Evolutionary conservation across 1,284 basidiomycete genomes (phyloP).

Genomic region (Moesziomyces parantarcticus): DNA sequence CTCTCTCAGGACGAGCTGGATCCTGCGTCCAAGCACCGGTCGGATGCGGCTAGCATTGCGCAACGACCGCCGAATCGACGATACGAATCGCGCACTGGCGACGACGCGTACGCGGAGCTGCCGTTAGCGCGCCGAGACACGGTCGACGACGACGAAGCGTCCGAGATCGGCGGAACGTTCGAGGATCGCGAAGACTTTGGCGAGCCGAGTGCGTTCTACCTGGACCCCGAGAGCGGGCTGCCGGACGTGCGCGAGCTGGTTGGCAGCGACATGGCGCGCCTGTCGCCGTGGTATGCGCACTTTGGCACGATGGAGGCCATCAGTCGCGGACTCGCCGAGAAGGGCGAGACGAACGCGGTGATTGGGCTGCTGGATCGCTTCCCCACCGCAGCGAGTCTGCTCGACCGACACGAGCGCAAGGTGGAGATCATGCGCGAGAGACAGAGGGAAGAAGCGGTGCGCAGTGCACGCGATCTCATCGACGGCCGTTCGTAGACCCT

Average conservation of each 20-base stretch:
- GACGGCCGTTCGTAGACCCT: constrained; percentile 6
- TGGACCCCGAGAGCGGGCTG: constrained; percentile 5
- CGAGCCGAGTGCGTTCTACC: constrained; percentile 24
- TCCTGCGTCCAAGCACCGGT: constrained; percentile 14
- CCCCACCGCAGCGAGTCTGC: constrained; percentile 10
- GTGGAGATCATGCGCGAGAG: constrained; percentile 30
- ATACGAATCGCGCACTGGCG: constrained; percentile 19
- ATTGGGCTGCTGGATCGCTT: constrained; percentile 22
- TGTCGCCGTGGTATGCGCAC: constrained; percentile 49
- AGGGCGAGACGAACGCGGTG: constrained; percentile 12
- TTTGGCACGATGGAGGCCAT: constrained; percentile 47
- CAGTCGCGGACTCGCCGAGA: constrained; percentile 16
- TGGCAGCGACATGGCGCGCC: background rate
- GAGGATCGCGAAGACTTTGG: background rate
- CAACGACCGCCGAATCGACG: constrained; percentile 26
- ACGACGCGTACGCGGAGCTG: constrained; percentile 31
- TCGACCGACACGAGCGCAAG: constrained; percentile 36
- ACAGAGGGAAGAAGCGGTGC: constrained; percentile 23
- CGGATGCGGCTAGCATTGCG: constrained; percentile 21
- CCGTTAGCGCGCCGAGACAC: constrained; percentile 20
- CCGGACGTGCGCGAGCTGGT: constrained; percentile 17
- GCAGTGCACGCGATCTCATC: constrained; percentile 36
- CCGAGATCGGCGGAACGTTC: no score
- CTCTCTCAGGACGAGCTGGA: constrained; percentile 6
- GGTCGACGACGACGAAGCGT: background rate